Evolutionary conservation across 2,329 filamentous ascomycete genomes (phyloP).

Genomic region (Acrocalymma vagum): DNA sequence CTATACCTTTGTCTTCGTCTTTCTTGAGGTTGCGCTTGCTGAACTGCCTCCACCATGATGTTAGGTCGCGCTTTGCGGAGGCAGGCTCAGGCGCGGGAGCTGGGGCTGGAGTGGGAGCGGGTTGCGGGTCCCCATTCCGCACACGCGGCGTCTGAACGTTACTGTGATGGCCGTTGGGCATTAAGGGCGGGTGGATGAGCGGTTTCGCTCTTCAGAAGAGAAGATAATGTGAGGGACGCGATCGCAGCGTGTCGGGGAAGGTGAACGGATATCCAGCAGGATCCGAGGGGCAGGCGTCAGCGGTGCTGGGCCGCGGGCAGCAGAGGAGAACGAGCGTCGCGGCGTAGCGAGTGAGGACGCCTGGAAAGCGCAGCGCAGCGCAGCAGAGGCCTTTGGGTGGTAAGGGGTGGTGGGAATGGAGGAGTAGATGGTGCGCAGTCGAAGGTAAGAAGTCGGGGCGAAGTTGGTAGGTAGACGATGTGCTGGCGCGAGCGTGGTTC

Average conservation of each 20-base stretch:
- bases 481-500: slow-evolving; percentile 20
- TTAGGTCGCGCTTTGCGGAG: slow-evolving; percentile 85
- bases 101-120: slow-evolving; percentile 55
- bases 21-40: slow-evolving; percentile 70
- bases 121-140: slow-evolving; percentile 53
- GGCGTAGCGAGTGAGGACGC: slow-evolving; percentile 15
- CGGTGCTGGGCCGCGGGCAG: slow-evolving; percentile 27
- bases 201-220: slow-evolving; percentile 31
- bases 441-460: no score
- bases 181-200: slow-evolving; percentile 37
- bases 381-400: slow-evolving; percentile 5
- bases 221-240: slow-evolving; percentile 21
- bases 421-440: no score
- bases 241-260: slow-evolving; percentile 27
- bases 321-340: slow-evolving; percentile 16
- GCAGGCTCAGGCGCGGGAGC: slow-evolving; percentile 69
- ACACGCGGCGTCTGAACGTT: slow-evolving; percentile 51
- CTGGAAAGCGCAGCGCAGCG: slow-evolving; percentile 16
- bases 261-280: slow-evolving; percentile 29
- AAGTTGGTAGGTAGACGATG: no score
- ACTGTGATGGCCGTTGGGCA: slow-evolving; percentile 49
- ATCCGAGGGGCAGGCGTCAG: slow-evolving; percentile 35
- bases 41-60: slow-evolving; percentile 98
- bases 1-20: slow-evolving; percentile 69
- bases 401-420: neutral